A percentile compares a stretch with the other conserved stretches of the same genome.
Evolutionary conservation across 2,329 filamentous ascomycete genomes (phyloP).

Genomic region (Beauveria brongniartii): DNA sequence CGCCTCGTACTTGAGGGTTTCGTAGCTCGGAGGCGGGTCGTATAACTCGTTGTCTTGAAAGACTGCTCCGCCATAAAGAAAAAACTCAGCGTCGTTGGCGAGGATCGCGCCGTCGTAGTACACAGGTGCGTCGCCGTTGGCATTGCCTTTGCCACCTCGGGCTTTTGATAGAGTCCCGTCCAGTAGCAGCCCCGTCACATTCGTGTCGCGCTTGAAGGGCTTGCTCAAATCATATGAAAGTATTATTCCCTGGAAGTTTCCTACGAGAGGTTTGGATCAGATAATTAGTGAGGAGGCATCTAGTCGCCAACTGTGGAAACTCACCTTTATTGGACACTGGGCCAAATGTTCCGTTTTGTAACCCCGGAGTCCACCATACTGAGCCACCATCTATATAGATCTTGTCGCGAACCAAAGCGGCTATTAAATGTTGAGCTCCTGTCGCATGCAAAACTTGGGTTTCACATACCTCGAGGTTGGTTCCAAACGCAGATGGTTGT

Average conservation of each 20-base stretch:
- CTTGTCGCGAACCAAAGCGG: conserved; percentile 50
- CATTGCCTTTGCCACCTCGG: conserved; percentile 36
- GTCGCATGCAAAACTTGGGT: background rate
- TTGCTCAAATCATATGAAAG: conserved; percentile 51
- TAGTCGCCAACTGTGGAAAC: background rate
- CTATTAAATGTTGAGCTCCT: conserved; percentile 25
- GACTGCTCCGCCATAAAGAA: conserved; percentile 53
- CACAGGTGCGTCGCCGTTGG: conserved; percentile 45
- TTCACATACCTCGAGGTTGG: conserved; percentile 32
- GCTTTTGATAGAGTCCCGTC: conserved; percentile 37
- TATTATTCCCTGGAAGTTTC: conserved; percentile 43
- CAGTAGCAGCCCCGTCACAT: conserved; percentile 44
- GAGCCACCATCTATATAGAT: conserved; percentile 58
- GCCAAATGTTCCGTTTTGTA: conserved; percentile 34
- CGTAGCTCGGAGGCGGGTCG: conserved; percentile 31
- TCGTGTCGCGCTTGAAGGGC: conserved; percentile 43
- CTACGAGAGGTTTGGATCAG: conserved; percentile 23
- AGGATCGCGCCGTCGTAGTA: conserved; percentile 58
- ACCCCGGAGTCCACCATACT: conserved; percentile 43
- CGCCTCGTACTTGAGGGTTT: conserved; percentile 42
- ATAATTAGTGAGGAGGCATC: conserved; percentile 6
- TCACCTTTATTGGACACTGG: conserved; percentile 31
- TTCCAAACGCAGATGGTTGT: conserved; percentile 53
- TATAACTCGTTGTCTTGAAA: conserved; percentile 26
- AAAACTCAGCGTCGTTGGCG: conserved; percentile 55